Percentiles rank a stretch among this genome's conserved stretches.
These are phyloP conservation scores for Camellia lanceoleosa DNA, from an alignment of 148 eudicot species.

Conservation along the genomic window DNA sequence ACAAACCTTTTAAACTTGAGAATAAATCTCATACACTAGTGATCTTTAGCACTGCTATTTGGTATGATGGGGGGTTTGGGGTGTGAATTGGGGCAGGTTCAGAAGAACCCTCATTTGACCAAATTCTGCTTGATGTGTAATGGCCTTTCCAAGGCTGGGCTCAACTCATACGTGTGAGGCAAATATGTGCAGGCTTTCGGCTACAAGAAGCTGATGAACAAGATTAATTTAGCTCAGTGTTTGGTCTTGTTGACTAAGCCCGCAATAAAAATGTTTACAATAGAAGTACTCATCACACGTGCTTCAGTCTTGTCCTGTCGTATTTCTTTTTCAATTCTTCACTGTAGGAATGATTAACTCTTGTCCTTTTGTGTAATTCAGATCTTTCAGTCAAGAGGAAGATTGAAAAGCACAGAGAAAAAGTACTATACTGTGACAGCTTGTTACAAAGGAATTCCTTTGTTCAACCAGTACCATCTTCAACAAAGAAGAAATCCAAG, in stretches of 20 bases:
- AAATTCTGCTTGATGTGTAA: no score
- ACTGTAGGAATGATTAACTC: neutral
- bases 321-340: neutral
- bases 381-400: conserved; percentile 82
- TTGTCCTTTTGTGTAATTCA: conserved; percentile 20
- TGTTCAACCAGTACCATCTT: conserved; percentile 66
- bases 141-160: no score
- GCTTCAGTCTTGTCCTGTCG: neutral
- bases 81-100: no score
- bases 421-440: conserved; percentile 67
- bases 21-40: no score
- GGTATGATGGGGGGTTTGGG: no score
- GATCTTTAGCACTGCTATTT: no score
- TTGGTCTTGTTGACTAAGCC: neutral
- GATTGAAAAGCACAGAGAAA: conserved; percentile 80
- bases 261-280: neutral
- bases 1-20: no score
- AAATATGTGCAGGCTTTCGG: no score
- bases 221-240: neutral
- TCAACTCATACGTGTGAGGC: no score
- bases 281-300: neutral
- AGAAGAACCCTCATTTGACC: no score
- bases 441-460: conserved; percentile 68
- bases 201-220: neutral
- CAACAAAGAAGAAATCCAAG: conserved; percentile 49